Conservation (phyloP, 1,139 yeast genomes). For the Suhomyces coccinellae region DNA sequence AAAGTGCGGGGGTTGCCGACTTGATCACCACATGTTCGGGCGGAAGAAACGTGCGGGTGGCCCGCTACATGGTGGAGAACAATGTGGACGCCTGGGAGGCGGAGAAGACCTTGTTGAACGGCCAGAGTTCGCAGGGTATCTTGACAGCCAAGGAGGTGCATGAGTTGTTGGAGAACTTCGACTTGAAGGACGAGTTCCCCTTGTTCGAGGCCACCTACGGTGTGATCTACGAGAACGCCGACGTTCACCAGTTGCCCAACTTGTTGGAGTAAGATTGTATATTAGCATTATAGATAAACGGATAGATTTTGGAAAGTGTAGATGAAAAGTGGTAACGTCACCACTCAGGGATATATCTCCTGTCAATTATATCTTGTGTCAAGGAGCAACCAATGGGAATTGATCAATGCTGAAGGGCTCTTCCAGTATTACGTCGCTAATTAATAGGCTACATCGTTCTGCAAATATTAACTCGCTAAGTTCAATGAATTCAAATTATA, state of each 20-base stretch:
- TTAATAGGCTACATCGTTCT: not conserved
- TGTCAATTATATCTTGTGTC: too few species aligned
- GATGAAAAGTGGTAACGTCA: too few species aligned
- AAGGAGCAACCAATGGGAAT: too few species aligned
- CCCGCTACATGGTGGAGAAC: constrained; percentile 71
- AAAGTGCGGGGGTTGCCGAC: constrained; percentile 96
- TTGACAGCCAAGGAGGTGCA: constrained; percentile 88
- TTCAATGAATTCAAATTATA: too few species aligned
- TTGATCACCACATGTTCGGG: constrained; percentile 95
- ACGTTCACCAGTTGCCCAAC: constrained; percentile 62
- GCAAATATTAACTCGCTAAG: too few species aligned
- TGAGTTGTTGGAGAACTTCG: constrained; percentile 67
- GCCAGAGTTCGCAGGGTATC: constrained; percentile 94
- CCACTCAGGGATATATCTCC: too few species aligned
- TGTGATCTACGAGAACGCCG: constrained; percentile 71
- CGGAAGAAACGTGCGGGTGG: constrained; percentile 92
- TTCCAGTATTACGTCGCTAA: too few species aligned
- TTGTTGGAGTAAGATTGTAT: constrained; percentile 44
- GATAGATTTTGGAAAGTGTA: not conserved
- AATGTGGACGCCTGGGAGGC: constrained; percentile 74
- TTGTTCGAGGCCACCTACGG: constrained; percentile 82
- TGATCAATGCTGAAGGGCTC: too few species aligned
- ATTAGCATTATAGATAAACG: constrained; percentile 9
- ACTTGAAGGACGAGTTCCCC: constrained; percentile 74
- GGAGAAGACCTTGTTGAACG: constrained; percentile 80